Evolutionary conservation across 75 land plant genomes (phyloP).

Genomic region (Sequoia sempervirens): DNA sequence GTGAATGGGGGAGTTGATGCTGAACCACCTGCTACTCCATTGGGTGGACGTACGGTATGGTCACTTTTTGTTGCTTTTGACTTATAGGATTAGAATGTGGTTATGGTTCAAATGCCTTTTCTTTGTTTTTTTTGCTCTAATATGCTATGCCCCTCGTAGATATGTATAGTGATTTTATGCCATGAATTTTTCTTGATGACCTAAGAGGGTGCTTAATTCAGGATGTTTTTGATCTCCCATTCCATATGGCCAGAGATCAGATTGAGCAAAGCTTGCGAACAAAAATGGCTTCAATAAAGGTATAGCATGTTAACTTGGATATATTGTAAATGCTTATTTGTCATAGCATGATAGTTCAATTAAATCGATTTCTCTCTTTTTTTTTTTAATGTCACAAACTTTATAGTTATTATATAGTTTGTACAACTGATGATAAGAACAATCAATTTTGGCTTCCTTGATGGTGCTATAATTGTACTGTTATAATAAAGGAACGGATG

Average conservation of each 20-base stretch:
- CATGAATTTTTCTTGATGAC: neutral
- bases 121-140: neutral
- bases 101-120: neutral
- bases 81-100: neutral
- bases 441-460: neutral
- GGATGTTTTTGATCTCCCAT: constrained; percentile 99
- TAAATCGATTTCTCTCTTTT: neutral
- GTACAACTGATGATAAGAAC: neutral
- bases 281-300: constrained; percentile 98
- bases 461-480: neutral
- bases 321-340: neutral
- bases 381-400: neutral
- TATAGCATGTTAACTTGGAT: constrained; percentile 12
- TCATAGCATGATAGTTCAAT: neutral
- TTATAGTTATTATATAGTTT: neutral
- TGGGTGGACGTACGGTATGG: constrained; percentile 92
- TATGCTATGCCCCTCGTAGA: neutral
- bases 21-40: constrained; percentile 70
- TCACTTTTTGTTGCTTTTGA: neutral
- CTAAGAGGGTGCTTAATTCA: constrained; percentile 14
- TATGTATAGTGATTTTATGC: neutral
- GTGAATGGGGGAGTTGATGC: constrained; percentile 38
- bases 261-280: constrained; percentile 93
- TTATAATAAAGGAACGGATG: constrained; percentile 71
- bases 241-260: constrained; percentile 97